Base-by-base conservation (phyloP, 1,139 yeast species). In the Debaryomycetaceae sp. region DNA sequence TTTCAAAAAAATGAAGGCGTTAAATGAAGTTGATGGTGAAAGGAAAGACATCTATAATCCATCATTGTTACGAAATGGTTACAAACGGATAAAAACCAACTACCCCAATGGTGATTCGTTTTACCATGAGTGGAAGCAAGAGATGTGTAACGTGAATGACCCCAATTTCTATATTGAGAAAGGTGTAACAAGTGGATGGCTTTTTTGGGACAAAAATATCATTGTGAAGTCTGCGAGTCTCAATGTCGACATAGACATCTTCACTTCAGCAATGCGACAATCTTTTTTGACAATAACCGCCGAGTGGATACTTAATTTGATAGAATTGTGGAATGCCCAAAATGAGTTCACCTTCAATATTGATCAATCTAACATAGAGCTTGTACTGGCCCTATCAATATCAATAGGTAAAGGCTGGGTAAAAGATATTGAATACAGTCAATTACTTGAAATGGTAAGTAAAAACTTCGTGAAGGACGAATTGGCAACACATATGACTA, bases 191-290 rank as follows among this genome's bases (percentile, higher is more conserved):
- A 65, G 69, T 9, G 96, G 97, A 0, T 87, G 95, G 84, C 65
- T 87, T 14, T 84, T 85, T 42, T 89, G 97, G 96, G 88, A 84
- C 14, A 66, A 78, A 8, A 51, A 65, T 0, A 8, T 27, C 8
- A 27, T 4, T 27, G 31, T 27, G 3, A 27, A 27, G 31, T 8
- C 39, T 37, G 7, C 9, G 39, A 23, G 11, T 38, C 13, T 38
- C 11, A 27, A 24, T 8, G 11, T 9, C 7, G 20, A 24, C 8
- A 38, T 31, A 8, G 39, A 6, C 8, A 22, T 17, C 27, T 2
- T 11, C 11, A 8, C 31, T 11, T 11, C 9, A 22, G 8, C 33
- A 8, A 8, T 20, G 11, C 9, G 13, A 8, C 4, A 27, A 27
- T 8, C 11, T 8, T 27, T 11, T 27, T 4, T 8, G 8, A 42